phyloP scores from a whole-genome alignment of 2,329 filamentous ascomycete genomes.

The Fusarium gaditjirri region DNA sequence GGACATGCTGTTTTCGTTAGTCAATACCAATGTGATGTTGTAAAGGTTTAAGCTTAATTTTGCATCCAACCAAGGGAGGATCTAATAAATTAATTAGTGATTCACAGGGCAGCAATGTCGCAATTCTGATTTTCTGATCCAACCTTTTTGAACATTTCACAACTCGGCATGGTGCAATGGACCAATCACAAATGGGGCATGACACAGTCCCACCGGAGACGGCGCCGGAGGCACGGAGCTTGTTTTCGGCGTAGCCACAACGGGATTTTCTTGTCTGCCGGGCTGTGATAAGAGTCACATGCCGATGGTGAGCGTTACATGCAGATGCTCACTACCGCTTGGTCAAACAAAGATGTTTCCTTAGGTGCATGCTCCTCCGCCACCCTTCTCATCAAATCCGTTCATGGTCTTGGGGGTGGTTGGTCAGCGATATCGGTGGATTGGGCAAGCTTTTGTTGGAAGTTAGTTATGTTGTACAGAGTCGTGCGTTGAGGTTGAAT shows the following conservation, averaged over 20 bases:
- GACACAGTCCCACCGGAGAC: conserved; percentile 33
- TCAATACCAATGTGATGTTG: neutral
- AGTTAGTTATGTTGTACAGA: neutral
- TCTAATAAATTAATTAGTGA: neutral
- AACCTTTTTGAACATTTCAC: neutral
- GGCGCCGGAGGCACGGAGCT: neutral
- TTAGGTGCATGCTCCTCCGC: neutral
- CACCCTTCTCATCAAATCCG: neutral
- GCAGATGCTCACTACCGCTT: neutral
- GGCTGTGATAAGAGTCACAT: neutral
- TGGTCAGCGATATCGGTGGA: neutral
- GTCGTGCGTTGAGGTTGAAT: neutral
- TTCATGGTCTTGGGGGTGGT: too few species aligned
- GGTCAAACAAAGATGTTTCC: neutral
- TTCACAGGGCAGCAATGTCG: neutral
- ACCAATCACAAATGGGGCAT: conserved; percentile 40
- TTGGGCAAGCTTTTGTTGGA: neutral
- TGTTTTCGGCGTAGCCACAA: neutral
- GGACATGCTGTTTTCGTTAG: neutral
- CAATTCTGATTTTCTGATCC: conserved; percentile 1
- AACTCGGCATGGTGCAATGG: neutral
- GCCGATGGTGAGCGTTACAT: neutral
- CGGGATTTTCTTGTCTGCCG: neutral
- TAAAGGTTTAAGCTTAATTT: too few species aligned
- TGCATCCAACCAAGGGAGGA: rapidly evolving